Conservation (phyloP, 805 yeast genomes). For the Metschnikowia gelsemii region DNA sequence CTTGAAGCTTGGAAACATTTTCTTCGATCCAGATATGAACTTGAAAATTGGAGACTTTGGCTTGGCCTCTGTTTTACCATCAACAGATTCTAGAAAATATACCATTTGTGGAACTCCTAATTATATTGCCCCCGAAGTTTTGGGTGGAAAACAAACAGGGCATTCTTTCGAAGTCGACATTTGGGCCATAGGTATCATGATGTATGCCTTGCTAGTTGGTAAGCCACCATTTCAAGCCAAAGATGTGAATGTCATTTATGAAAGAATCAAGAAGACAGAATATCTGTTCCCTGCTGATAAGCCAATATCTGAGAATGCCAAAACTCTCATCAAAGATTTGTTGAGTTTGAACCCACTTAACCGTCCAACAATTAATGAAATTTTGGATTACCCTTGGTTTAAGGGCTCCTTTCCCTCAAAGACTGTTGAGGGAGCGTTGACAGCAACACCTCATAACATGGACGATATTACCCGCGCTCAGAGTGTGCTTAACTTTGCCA, state of each 20-base stretch:
- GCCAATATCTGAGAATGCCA: constrained; percentile 71
- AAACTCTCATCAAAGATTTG: constrained; percentile 65
- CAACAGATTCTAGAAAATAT: constrained; percentile 68
- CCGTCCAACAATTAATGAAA: constrained; percentile 79
- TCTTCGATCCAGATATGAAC: constrained; percentile 91
- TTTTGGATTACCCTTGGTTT: constrained; percentile 84
- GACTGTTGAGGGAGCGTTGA: constrained; percentile 62
- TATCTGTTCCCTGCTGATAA: constrained; percentile 73
- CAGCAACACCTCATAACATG: constrained; percentile 58
- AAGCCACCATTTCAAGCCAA: constrained; percentile 98
- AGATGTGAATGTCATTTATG: constrained; percentile 89
- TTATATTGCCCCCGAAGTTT: constrained; percentile 96
- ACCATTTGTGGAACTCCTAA: constrained; percentile 99
- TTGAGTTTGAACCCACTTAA: constrained; percentile 73
- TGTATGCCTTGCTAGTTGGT: constrained; percentile 88
- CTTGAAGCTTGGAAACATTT: constrained; percentile 91
- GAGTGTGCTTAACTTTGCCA: constrained; percentile 65
- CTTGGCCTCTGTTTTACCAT: constrained; percentile 87
- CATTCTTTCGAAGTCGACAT: constrained; percentile 94
- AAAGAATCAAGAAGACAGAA: constrained; percentile 81
- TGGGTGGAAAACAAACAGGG: constrained; percentile 82
- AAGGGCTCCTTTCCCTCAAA: constrained; percentile 77
- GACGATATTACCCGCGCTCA: constrained; percentile 55
- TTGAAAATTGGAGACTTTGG: constrained; percentile 98
- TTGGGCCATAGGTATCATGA: constrained; percentile 97